Evolutionary conservation across 345 rosid species (phyloP), one percentile per base, ranked within the genome.

Genomic region (Luvunga scandens): DNA sequence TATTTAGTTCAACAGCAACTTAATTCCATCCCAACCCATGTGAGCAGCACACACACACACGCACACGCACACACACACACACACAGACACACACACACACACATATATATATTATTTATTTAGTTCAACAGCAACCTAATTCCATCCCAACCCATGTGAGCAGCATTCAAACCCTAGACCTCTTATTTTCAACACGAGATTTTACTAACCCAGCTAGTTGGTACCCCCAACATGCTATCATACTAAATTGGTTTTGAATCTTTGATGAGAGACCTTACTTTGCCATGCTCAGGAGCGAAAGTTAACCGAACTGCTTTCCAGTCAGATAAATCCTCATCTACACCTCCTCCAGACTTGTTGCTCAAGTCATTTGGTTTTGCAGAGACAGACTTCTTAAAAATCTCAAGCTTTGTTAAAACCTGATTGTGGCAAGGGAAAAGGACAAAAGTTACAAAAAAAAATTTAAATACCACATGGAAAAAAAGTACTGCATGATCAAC

Each of bases 361-460:
- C 62, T 84, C 38, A 89, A 82, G 71, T 79, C 80, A 74, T 63
- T 77, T 62, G 90, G 86, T 80, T 88, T 91, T 39, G 75, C 75
- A 63, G 87, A 75, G 80, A 90, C 31, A n/a, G 88, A 60, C 63
- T 87, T 89, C 85, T 90, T 94, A 82, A 96, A 94, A 73, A 80
- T 88, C 85, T 90, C 91, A 13, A 96, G 94, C 87, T 77, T 96
- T 30, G 89, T 91, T 76, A 94, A 86, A 79, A 91, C 94, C 99
- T 94, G 78, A 22, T 6, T 21, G 39, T 66, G 57, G 27, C 28
- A 74, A 70, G 75, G 69, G 13, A 48, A 60, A n/a, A 18, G 27
- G 4, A n/a, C 74, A 66, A 12, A 39, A 59, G 53, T 30, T 25
- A 39, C 16, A 33, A 30, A 78, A 21, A 38, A 16, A 48, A 59